A percentile compares a stretch with the other conserved stretches of the same genome.
phyloP scores from a whole-genome alignment of 176 grass and related monocot genomes.

The Oryza coarctata region DNA sequence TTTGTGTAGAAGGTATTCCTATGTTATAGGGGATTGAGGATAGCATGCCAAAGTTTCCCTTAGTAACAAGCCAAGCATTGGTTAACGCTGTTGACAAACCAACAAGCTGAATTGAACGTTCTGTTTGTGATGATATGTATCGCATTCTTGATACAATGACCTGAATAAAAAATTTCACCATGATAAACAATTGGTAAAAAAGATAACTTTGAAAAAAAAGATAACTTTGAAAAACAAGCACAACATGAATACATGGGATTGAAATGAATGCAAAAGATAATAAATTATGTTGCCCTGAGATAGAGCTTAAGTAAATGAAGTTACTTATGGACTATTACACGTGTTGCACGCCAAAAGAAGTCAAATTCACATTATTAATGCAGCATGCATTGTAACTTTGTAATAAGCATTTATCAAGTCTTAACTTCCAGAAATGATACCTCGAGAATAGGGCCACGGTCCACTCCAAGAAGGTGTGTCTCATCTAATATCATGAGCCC shows the following conservation, averaged over 20 bases:
- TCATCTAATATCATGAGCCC: conserved; percentile 99
- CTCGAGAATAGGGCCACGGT: conserved; percentile 98
- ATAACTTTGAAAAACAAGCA: conserved; percentile 22
- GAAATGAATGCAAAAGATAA: neutral
- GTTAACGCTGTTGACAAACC: conserved; percentile 97
- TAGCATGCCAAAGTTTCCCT: conserved; percentile 13
- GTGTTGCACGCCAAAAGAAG: neutral
- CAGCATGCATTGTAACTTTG: neutral
- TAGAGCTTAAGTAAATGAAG: conserved; percentile 17
- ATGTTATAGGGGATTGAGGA: neutral
- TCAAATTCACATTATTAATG: neutral
- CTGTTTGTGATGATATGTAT: conserved; percentile 96
- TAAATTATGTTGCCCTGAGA: neutral
- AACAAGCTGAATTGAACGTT: conserved; percentile 84
- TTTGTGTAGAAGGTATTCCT: neutral
- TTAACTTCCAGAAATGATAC: conserved; percentile 44
- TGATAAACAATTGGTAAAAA: conserved; percentile 29
- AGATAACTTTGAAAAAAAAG: conserved; percentile 15
- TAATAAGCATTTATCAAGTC: conserved; percentile 24
- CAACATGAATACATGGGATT: neutral
- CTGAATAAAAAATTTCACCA: conserved; percentile 41
- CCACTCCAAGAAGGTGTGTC: conserved; percentile 97
- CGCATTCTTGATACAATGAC: conserved; percentile 99
- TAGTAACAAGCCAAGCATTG: conserved; percentile 69
- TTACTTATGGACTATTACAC: neutral